Conservation (phyloP, 331 rosid species). For the Telfairia occidentalis region DNA sequence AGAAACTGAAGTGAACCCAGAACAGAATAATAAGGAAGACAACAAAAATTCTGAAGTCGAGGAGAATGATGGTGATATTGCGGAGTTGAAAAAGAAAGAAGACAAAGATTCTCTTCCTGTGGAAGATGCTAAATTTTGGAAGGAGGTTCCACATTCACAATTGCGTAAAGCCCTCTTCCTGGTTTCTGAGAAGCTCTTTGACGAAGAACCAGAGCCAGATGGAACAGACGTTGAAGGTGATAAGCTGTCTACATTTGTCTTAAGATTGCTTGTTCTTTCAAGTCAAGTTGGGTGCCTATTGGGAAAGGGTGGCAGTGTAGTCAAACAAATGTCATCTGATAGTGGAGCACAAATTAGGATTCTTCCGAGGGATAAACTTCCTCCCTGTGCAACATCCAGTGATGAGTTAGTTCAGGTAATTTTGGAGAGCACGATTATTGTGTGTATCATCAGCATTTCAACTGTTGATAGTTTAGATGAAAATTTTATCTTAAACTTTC, state of each 20-base stretch:
- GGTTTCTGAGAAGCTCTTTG: conserved; percentile 54
- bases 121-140: conserved; percentile 23
- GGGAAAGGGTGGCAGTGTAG: conserved; percentile 88
- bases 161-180: conserved; percentile 51
- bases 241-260: conserved; percentile 26
- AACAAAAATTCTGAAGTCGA: conserved; percentile 28
- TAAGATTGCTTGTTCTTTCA: conserved; percentile 64
- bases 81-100: conserved; percentile 19
- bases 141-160: conserved; percentile 32
- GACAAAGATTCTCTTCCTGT: conserved; percentile 24
- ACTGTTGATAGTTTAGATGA: not conserved
- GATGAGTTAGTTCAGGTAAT: conserved; percentile 88
- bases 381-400: conserved; percentile 42
- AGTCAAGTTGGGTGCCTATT: conserved; percentile 78
- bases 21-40: conserved; percentile 29
- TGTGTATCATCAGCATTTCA: not conserved
- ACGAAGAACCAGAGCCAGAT: conserved; percentile 33
- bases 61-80: conserved; percentile 22
- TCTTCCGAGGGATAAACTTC: conserved; percentile 78
- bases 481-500: not conserved
- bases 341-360: conserved; percentile 90
- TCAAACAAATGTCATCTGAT: conserved; percentile 70
- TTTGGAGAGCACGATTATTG: not conserved
- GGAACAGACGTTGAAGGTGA: conserved; percentile 35
- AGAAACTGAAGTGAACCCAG: conserved; percentile 36